Evolutionary conservation across 164 flowering plant species (phyloP).

Genomic region (Berberis vulgaris): DNA sequence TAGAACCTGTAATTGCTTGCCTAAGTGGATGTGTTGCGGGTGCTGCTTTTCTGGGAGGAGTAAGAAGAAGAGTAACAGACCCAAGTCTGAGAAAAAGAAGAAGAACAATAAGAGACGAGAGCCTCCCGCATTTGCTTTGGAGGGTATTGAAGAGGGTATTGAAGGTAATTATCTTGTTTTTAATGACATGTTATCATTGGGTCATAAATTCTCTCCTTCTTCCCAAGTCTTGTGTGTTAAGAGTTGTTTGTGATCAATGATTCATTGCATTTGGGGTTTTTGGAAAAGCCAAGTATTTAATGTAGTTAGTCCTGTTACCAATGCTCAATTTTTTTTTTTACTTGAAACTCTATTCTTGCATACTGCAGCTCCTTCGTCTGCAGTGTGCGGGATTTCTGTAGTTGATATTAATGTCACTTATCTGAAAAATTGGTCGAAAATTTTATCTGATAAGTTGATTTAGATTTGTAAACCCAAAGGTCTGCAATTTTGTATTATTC

Average conservation of each 20-base stretch:
- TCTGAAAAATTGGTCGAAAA: not conserved
- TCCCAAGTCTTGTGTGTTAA: not conserved
- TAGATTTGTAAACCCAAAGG: not conserved
- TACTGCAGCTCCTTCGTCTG: no score
- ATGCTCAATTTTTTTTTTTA: no score
- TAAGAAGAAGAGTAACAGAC: slow-evolving; percentile 36
- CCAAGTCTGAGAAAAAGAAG: slow-evolving; percentile 39
- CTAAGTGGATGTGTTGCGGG: slow-evolving; percentile 44
- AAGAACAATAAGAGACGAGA: slow-evolving; percentile 24
- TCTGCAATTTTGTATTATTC: no score
- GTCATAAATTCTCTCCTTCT: not conserved
- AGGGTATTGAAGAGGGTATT: slow-evolving; percentile 43
- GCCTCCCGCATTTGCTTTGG: slow-evolving; percentile 28
- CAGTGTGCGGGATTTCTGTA: not conserved
- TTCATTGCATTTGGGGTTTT: no score
- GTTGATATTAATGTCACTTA: not conserved
- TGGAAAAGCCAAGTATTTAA: no score
- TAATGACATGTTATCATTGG: not conserved
- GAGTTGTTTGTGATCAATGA: no score
- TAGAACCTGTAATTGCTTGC: slow-evolving; percentile 59
- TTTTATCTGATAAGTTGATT: not conserved
- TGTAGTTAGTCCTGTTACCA: no score
- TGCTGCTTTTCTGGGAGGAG: slow-evolving; percentile 34
- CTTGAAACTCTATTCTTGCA: no score
- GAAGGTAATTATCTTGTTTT: slow-evolving; percentile 23